A percentile compares a stretch with the other conserved stretches of the same genome.
phyloP scores from a whole-genome alignment of 1,284 basidiomycete species.

The Cryptococcus jaspeensis region DNA sequence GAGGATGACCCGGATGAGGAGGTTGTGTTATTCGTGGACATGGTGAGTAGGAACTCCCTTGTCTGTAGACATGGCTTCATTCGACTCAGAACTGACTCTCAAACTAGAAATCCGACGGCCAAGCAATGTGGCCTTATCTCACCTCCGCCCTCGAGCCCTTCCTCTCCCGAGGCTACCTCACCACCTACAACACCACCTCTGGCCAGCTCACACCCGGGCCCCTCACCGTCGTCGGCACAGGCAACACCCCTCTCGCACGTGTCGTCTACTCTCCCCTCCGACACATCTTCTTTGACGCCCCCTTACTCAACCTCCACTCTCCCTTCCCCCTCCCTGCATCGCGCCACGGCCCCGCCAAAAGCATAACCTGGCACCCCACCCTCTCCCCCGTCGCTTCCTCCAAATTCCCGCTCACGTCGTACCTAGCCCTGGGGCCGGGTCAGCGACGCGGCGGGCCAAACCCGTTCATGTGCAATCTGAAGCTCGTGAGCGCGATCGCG shows the following conservation, averaged over 20 bases:
- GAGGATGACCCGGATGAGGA: slow-evolving; percentile 24
- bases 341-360: slow-evolving; percentile 13
- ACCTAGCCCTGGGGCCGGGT: slow-evolving; percentile 9
- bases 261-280: slow-evolving; percentile 28
- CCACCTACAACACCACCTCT: slow-evolving; percentile 22
- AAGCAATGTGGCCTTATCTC: slow-evolving; percentile 30
- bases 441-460: neutral
- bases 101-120: slow-evolving; percentile 22
- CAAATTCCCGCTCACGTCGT: slow-evolving; percentile 26
- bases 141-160: slow-evolving; percentile 24
- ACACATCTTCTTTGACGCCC: slow-evolving; percentile 44
- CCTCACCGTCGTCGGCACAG: slow-evolving; percentile 41
- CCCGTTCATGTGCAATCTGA: slow-evolving; percentile 13
- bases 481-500: slow-evolving; percentile 15
- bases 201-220: slow-evolving; percentile 25
- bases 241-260: slow-evolving; percentile 31
- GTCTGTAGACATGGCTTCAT: no score
- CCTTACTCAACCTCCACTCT: slow-evolving; percentile 21
- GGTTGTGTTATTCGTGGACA: slow-evolving; percentile 28
- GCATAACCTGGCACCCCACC: slow-evolving; percentile 21
- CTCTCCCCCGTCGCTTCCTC: slow-evolving; percentile 30
- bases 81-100: neutral
- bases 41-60: slow-evolving; percentile 22
- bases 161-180: slow-evolving; percentile 29
- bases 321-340: slow-evolving; percentile 15